A percentile compares a stretch with the other conserved stretches of the same genome.
Evolutionary conservation across 768 basidiomycete genomes (phyloP).

Genomic region (Lactarius trivialis): DNA sequence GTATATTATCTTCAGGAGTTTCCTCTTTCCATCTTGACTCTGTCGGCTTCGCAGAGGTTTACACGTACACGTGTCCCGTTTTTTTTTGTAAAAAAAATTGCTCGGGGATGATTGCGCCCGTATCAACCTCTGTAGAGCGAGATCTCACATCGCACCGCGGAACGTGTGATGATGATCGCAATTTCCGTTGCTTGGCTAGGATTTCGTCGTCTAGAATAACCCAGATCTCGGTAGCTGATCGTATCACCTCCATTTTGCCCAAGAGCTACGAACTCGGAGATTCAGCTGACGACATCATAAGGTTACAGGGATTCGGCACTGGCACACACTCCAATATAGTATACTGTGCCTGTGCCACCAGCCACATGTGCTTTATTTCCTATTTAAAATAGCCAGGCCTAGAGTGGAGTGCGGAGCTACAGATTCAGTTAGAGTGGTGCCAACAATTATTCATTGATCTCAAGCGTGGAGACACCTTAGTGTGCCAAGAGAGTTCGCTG

Average conservation of each 20-base stretch:
- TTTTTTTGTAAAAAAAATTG: slow-evolving; percentile 1
- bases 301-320: background rate
- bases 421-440: background rate
- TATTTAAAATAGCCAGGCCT: background rate
- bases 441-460: background rate
- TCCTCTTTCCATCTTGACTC: background rate
- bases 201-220: background rate
- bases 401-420: background rate
- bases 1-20: background rate
- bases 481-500: background rate
- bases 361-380: background rate
- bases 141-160: slow-evolving; percentile 17
- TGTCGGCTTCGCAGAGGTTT: no score
- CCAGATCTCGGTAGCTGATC: background rate
- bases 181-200: slow-evolving; percentile 1
- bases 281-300: background rate
- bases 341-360: no score
- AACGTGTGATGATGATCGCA: slow-evolving; percentile 7
- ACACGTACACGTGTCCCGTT: slow-evolving; percentile 4
- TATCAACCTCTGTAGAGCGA: background rate
- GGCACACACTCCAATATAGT: no score
- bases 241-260: background rate
- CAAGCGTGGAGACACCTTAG: background rate
- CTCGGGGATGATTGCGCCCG: slow-evolving; percentile 11
- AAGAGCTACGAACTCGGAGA: background rate